Evolutionary conservation across 2,329 filamentous ascomycete species (phyloP), one percentile per base, ranked within the genome.

Genomic region (Colletotrichum spinosum): DNA sequence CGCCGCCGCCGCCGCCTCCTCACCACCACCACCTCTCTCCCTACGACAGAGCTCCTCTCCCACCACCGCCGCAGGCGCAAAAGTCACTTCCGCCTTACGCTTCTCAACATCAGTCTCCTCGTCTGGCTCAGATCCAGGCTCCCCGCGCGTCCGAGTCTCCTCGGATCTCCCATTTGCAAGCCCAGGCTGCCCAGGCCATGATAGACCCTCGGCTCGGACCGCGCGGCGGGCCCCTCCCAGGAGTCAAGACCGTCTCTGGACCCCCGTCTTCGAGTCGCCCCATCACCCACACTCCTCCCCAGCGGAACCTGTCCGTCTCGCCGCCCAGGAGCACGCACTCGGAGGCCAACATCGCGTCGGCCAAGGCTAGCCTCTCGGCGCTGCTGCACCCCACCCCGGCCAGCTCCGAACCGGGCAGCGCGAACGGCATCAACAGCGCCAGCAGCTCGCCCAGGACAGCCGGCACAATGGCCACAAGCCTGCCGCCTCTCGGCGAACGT

Each of bases 371-470:
- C 70, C 70, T 86, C 6, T 83, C 83, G 8, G 80, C 80, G 13
- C 76, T 85, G 25, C 76, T 85, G n/a, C 84, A 88, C 71, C 81
- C 86, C 2, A 81, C 81, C 2, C 77, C 81, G 2, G 72, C 81
- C 12, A 79, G 74, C 65, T 83, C 82, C 53, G 83, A 83, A 73
- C 79, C 80, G 39, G 79, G 74, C 66, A 83, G 78, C 69, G 80
- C 78, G 9, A 83, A 69, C 49, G 79, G 72, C 71, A 79, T 69
- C 52, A 76, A 76, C 68, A 82, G 82, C 70, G 80, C 78, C 8
- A 73, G 74, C 68, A 86, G 83, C 69, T 89, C 86, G 55, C 82
- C 84, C 9, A 79, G 82, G 68, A 73, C 72, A 15, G 70, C 70
- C 6, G 79, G 80, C 25, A 80, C 80, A 38, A 81, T 84, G 8